Evolutionary conservation across 345 rosid genomes (phyloP).

Genomic region (Turritis glabra): DNA sequence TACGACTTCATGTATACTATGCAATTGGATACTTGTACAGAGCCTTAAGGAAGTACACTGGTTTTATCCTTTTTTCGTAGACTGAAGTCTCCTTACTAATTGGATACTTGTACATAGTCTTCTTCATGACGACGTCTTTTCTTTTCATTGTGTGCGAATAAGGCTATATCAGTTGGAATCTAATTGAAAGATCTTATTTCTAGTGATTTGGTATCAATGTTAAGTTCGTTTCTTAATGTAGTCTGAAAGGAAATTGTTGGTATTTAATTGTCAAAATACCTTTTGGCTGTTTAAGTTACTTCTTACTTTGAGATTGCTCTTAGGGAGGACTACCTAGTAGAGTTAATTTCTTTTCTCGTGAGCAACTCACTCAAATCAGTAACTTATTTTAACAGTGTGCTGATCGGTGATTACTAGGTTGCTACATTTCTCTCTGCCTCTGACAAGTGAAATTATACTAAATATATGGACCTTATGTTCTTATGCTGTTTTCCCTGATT

Average conservation of each 20-base stretch:
- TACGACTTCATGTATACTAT: no score
- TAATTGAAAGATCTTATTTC: no score
- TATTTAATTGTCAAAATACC: slow-evolving; percentile 3
- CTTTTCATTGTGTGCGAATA: slow-evolving; percentile 14
- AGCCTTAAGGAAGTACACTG: slow-evolving; percentile 16
- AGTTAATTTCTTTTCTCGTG: no score
- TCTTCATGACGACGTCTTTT: slow-evolving; percentile 1
- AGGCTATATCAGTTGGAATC: slow-evolving; percentile 11
- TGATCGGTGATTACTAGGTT: slow-evolving; percentile 17
- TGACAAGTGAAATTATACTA: slow-evolving; percentile 8
- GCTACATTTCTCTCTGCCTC: slow-evolving; percentile 17
- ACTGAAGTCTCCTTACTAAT: slow-evolving; percentile 1
- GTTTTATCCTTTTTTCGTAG: neutral
- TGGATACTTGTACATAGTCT: slow-evolving; percentile 4
- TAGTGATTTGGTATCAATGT: no score
- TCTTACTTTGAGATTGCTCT: slow-evolving; percentile 7
- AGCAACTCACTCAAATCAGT: neutral
- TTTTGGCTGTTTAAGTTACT: slow-evolving; percentile 1
- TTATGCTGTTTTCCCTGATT: slow-evolving; percentile 12
- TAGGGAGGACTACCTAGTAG: slow-evolving; percentile 5
- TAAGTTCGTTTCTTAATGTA: slow-evolving; percentile 4
- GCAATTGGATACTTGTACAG: no score
- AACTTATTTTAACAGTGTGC: neutral
- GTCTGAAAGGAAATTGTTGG: slow-evolving; percentile 18
- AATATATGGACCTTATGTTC: slow-evolving; percentile 11